Percentiles rank a stretch among this genome's conserved stretches.
phyloP scores from a whole-genome alignment of 2,329 filamentous ascomycete species.

The Apiospora rasikravindrae region DNA sequence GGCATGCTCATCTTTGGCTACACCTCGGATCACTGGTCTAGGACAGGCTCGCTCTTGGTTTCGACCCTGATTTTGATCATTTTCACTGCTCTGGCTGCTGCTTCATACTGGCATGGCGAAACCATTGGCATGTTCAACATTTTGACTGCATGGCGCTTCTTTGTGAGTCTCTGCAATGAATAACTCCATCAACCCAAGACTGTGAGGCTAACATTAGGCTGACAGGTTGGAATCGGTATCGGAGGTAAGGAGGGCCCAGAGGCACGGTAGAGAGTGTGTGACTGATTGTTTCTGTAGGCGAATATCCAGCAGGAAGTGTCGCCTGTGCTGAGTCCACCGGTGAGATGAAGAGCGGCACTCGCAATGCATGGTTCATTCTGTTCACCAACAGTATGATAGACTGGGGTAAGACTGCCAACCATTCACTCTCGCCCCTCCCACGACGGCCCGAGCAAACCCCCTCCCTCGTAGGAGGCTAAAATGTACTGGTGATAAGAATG shows the following conservation, averaged over 20 bases:
- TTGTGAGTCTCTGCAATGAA: slow-evolving; percentile 54
- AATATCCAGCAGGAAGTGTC: slow-evolving; percentile 84
- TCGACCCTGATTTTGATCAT: slow-evolving; percentile 85
- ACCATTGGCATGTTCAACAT: slow-evolving; percentile 75
- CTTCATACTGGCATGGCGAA: slow-evolving; percentile 75
- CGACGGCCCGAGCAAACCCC: neutral
- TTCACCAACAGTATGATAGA: slow-evolving; percentile 92
- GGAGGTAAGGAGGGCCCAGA: slow-evolving; percentile 53
- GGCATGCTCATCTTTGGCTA: slow-evolving; percentile 84
- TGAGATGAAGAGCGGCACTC: slow-evolving; percentile 77
- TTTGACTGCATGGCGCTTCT: slow-evolving; percentile 83
- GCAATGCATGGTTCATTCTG: slow-evolving; percentile 91
- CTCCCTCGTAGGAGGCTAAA: neutral
- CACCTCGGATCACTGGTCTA: slow-evolving; percentile 81
- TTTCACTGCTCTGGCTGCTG: slow-evolving; percentile 81
- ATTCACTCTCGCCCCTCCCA: neutral
- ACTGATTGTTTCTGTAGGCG: slow-evolving; percentile 47
- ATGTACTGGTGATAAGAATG: neutral
- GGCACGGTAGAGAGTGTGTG: neutral
- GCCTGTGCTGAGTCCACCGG: slow-evolving; percentile 83
- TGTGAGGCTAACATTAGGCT: slow-evolving; percentile 22
- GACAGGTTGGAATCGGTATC: slow-evolving; percentile 72
- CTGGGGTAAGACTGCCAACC: slow-evolving; percentile 46
- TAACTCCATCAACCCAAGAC: neutral
- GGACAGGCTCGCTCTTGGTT: slow-evolving; percentile 79